A percentile compares a stretch with the other conserved stretches of the same genome.
Conservation (phyloP, 257 asterid species). For the Penstemon eatonii region DNA sequence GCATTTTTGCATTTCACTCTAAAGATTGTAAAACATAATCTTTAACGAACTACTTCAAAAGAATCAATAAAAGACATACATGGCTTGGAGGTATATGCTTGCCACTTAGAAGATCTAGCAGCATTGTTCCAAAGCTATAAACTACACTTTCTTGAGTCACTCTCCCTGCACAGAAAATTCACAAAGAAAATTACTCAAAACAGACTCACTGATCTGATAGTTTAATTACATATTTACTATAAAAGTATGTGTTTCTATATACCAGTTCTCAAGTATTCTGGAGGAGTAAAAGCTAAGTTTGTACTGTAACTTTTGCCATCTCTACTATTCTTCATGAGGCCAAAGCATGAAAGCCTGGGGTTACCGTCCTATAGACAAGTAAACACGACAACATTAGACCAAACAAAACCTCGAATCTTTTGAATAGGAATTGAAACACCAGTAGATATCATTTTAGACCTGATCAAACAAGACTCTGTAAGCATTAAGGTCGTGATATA, state of each 20-base stretch:
- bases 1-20: too few relatives aligned
- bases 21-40: too few relatives aligned
- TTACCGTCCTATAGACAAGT: constrained; percentile 49
- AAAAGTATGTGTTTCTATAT: neutral
- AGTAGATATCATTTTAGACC: constrained; percentile 26
- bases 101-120: constrained; percentile 72
- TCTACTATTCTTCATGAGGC: constrained; percentile 66
- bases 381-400: constrained; percentile 8
- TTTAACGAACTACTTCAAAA: neutral
- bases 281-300: constrained; percentile 69
- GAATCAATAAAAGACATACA: constrained; percentile 29
- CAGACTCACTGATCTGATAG: too few relatives aligned
- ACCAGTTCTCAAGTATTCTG: constrained; percentile 72
- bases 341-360: constrained; percentile 67
- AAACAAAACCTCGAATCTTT: neutral
- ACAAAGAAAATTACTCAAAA: constrained; percentile 11
- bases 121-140: constrained; percentile 68
- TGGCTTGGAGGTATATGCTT: constrained; percentile 75
- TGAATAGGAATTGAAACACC: neutral
- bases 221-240: too few relatives aligned
- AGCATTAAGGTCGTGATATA: constrained; percentile 68
- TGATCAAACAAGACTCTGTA: constrained; percentile 65
- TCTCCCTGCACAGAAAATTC: constrained; percentile 45
- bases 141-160: constrained; percentile 65
- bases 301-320: constrained; percentile 74